Percentiles rank a stretch among this genome's conserved stretches.
These are phyloP conservation scores for Huntiella decipiens DNA, from an alignment of 2,329 filamentous ascomycete genomes.

Conservation along the genomic window DNA sequence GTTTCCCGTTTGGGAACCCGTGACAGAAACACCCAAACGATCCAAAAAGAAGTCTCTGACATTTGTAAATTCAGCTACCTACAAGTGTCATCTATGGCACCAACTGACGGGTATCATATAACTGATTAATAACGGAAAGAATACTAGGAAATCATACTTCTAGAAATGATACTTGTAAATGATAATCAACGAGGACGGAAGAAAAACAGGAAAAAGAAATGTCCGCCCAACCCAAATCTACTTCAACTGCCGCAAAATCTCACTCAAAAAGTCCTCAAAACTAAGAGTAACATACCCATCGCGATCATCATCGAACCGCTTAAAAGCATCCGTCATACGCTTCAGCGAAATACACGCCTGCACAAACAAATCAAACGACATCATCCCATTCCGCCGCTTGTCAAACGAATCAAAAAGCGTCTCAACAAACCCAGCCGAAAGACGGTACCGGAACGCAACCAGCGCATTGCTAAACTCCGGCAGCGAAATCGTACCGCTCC, in stretches of 20 bases:
- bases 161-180: too few species aligned
- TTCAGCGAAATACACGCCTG: constrained; percentile 94
- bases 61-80: too few species aligned
- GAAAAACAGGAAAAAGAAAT: background rate
- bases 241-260: constrained; percentile 43
- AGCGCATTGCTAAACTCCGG: constrained; percentile 80
- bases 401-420: constrained; percentile 81
- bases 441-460: constrained; percentile 79
- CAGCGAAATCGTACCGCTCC: constrained; percentile 68
- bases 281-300: constrained; percentile 79
- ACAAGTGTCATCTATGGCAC: too few species aligned
- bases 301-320: constrained; percentile 92
- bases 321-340: constrained; percentile 98
- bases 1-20: too few species aligned
- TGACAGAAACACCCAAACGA: too few species aligned
- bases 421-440: constrained; percentile 67
- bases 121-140: too few species aligned
- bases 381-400: constrained; percentile 48
- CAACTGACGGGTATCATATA: too few species aligned
- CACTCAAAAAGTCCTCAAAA: constrained; percentile 64
- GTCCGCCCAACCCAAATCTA: constrained; percentile 15
- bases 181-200: background rate
- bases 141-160: too few species aligned
- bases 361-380: constrained; percentile 92
- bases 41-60: too few species aligned